Conservation (phyloP, 2,329 filamentous ascomycete species). For the Didymella pomorum region DNA sequence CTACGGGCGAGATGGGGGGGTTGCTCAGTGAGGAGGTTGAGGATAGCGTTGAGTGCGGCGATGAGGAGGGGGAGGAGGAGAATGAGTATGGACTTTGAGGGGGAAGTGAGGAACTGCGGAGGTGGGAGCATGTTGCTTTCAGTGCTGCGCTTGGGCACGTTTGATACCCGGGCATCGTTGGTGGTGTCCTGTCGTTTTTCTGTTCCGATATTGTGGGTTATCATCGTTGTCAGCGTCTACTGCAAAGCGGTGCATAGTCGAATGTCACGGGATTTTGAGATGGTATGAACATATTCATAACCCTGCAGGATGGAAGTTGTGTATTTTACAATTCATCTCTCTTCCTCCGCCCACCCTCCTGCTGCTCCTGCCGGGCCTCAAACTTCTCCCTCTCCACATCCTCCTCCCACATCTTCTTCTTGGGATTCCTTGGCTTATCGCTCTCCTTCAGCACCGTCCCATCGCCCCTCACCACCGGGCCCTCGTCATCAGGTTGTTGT, state of each 20-base stretch:
- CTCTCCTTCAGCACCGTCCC: slow-evolving; percentile 56
- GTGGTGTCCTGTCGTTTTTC: not conserved
- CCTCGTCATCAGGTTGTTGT: slow-evolving; percentile 39
- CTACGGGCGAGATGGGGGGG: slow-evolving; percentile 73
- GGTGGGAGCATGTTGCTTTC: not conserved
- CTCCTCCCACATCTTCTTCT: slow-evolving; percentile 70
- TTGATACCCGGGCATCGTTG: slow-evolving; percentile 8
- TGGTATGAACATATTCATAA: not conserved
- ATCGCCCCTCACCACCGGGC: slow-evolving; percentile 53
- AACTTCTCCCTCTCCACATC: slow-evolving; percentile 43
- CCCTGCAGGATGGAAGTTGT: not conserved
- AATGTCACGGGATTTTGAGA: not conserved
- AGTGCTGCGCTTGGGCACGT: not conserved
- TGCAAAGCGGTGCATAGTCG: not conserved
- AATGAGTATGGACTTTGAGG: slow-evolving; percentile 25
- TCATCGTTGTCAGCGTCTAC: not conserved
- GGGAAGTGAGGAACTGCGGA: not conserved
- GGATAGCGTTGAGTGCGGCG: slow-evolving; percentile 53
- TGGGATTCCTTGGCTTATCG: slow-evolving; percentile 60
- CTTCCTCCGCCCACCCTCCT: slow-evolving; percentile 9
- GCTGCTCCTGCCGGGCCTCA: slow-evolving; percentile 23
- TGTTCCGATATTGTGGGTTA: not conserved
- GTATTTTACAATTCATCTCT: slow-evolving; percentile 20
- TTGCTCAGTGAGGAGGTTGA: slow-evolving; percentile 71
- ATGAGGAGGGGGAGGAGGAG: slow-evolving; percentile 24